phyloP scores from a whole-genome alignment of 352 stramenopile species.

The Phytopythium ostracodes region DNA sequence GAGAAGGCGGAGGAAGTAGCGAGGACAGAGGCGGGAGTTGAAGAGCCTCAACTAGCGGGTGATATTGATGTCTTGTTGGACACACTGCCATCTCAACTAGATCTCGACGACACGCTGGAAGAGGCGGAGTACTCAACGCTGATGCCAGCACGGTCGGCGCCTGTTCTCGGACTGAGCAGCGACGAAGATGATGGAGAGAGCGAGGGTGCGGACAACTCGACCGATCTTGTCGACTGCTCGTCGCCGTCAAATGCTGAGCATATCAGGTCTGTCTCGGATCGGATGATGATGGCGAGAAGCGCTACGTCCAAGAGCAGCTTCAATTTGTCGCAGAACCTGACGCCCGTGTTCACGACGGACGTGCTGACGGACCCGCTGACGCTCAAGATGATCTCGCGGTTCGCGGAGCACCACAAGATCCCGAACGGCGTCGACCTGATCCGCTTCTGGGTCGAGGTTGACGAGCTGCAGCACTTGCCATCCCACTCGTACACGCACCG shows the following conservation, averaged over 20 bases:
- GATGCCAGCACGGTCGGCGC: not conserved
- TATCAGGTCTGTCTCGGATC: not conserved
- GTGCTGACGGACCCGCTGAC: constrained; percentile 66
- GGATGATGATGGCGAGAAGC: constrained; percentile 1
- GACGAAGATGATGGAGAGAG: constrained; percentile 5
- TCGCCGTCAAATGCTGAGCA: not conserved
- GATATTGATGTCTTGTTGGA: not conserved
- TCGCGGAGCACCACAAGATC: constrained; percentile 52
- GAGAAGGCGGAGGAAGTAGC: not conserved
- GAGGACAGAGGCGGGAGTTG: not conserved
- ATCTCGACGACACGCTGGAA: not conserved
- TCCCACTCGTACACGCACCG: constrained; percentile 80
- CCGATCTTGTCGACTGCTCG: not conserved
- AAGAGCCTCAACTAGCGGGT: not conserved
- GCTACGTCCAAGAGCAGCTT: constrained; percentile 28
- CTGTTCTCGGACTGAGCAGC: not conserved
- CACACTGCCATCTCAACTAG: not conserved
- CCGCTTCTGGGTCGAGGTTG: constrained; percentile 81
- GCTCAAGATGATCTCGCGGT: constrained; percentile 71
- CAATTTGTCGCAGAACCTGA: constrained; percentile 68
- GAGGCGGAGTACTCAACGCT: not conserved
- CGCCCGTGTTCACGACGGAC: constrained; percentile 76
- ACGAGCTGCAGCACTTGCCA: constrained; percentile 64
- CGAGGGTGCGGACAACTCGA: not conserved
- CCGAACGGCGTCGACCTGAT: constrained; percentile 56